These are phyloP conservation scores for Dictyostelium firmibasis DNA, from an alignment of 78 protist genomes.

Conservation along the genomic window DNA sequence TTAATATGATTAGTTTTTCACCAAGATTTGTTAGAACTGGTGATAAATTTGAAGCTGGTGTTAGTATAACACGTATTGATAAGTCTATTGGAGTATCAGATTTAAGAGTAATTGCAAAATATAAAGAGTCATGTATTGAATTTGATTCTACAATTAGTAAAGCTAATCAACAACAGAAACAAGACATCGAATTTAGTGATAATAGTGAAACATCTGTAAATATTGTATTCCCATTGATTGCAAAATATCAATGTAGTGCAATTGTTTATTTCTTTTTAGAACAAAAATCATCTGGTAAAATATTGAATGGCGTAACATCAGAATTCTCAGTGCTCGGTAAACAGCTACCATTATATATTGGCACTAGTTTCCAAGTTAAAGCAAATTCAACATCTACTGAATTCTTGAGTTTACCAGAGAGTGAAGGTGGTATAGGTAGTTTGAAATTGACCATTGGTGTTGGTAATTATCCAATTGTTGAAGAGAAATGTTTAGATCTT, in stretches of 20 bases:
- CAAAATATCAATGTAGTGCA: neutral
- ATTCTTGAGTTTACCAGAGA: slow-evolving; percentile 1
- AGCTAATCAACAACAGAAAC: neutral
- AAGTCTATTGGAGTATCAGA: neutral
- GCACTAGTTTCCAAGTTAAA: slow-evolving; percentile 15
- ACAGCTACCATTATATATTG: slow-evolving; percentile 46
- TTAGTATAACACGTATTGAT: slow-evolving; percentile 1
- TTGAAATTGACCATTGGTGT: slow-evolving; percentile 36
- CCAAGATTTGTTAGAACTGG: slow-evolving; percentile 67
- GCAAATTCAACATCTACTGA: neutral
- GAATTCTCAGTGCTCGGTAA: slow-evolving; percentile 7
- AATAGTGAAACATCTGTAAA: neutral
- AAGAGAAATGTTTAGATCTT: neutral
- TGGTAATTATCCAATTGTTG: slow-evolving; percentile 54
- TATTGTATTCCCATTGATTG: neutral
- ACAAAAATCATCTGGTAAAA: neutral
- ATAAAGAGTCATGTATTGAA: neutral
- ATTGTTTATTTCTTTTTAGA: slow-evolving; percentile 11
- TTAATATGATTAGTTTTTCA: slow-evolving; percentile 11
- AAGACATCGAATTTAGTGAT: neutral
- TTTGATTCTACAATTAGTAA: neutral
- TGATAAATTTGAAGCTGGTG: slow-evolving; percentile 55
- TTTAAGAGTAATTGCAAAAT: neutral
- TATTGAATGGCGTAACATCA: neutral
- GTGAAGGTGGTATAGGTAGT: slow-evolving; percentile 36